These are phyloP conservation scores for Paraurostyla sp. DNA, from an alignment of 73 alveolate genomes.

Conservation along the genomic window DNA sequence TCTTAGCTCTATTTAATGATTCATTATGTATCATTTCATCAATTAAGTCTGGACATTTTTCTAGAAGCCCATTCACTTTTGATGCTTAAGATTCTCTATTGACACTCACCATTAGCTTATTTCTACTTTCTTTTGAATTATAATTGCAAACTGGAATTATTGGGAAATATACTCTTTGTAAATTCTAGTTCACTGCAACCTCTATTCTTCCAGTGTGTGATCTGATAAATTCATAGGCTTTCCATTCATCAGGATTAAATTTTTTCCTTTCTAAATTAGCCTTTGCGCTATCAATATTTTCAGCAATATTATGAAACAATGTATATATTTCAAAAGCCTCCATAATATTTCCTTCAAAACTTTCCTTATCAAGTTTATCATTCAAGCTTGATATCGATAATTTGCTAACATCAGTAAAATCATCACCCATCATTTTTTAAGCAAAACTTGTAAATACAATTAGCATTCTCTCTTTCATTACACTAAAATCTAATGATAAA, in stretches of 20 bases:
- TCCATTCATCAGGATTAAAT: slow-evolving; percentile 57
- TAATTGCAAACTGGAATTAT: slow-evolving; percentile 65
- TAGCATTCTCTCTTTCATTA: slow-evolving; percentile 65
- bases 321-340: slow-evolving; percentile 68
- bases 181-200: slow-evolving; percentile 3
- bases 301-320: slow-evolving; percentile 48
- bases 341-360: slow-evolving; percentile 50
- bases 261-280: slow-evolving; percentile 48
- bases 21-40: slow-evolving; percentile 75
- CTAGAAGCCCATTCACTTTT: slow-evolving; percentile 54
- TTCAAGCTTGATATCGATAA: background rate
- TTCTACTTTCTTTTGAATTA: slow-evolving; percentile 33
- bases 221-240: slow-evolving; percentile 61
- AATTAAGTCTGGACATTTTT: slow-evolving; percentile 62
- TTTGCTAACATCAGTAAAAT: background rate
- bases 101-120: slow-evolving; percentile 40
- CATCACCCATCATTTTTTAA: slow-evolving; percentile 3
- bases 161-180: slow-evolving; percentile 70
- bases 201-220: slow-evolving; percentile 69
- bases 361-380: slow-evolving; percentile 34
- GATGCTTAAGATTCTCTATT: slow-evolving; percentile 60
- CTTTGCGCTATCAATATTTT: slow-evolving; percentile 25
- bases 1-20: slow-evolving; percentile 6
- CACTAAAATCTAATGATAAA: slow-evolving; percentile 40
- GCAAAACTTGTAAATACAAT: slow-evolving; percentile 41